Base-by-base conservation (phyloP, 2,329 filamentous ascomycete species). In the Volutella citrinella region DNA sequence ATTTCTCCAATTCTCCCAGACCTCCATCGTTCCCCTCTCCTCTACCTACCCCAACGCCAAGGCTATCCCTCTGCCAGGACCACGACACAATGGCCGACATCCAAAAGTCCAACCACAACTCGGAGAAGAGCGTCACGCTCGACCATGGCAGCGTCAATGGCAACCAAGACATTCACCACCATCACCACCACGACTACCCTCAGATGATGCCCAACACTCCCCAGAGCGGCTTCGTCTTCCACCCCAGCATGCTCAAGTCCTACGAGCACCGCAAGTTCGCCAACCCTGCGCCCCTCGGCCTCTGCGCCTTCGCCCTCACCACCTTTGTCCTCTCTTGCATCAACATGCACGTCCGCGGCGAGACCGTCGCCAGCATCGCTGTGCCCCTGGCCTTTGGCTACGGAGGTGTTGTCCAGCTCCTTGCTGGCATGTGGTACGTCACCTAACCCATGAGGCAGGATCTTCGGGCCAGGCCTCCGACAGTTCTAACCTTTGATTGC, bases 361-460 rank as follows among this genome's bases (percentile, higher is more conserved):
- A 89, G 35, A 61, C 62, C 2, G 59, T 57, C 4, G 80, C 84
- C 28, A 84, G 80, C 56, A 74, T 91, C 35, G 79, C 83, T 27
- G 70, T 89, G 9, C 76, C 78, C 10, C 64, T 83, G 12, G 84
- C 84, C 6, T 82, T 83, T 49, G 85, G 75, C 16, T 90, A 90
- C 57, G 86, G 86, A 52, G 86, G 85, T 51, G 37, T 55, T 12
- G 78, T 90, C 25, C 87, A 93, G 68, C 70, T 91, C 31, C 68
- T 87, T 15, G 83, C 86, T 46, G 87, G 87, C 68, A 93, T 91
- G 87, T 93, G 87, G 87, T 88, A 74, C 61, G 77, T 71, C 34
- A 12, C 19, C 20, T 21, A n/a, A n/a, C n/a, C n/a, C n/a, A n/a
- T n/a, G n/a, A n/a, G n/a, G n/a, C n/a, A n/a, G n/a, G n/a, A n/a